Conservation (phyloP, 805 yeast genomes). For the Candida arabinofermentans region DNA sequence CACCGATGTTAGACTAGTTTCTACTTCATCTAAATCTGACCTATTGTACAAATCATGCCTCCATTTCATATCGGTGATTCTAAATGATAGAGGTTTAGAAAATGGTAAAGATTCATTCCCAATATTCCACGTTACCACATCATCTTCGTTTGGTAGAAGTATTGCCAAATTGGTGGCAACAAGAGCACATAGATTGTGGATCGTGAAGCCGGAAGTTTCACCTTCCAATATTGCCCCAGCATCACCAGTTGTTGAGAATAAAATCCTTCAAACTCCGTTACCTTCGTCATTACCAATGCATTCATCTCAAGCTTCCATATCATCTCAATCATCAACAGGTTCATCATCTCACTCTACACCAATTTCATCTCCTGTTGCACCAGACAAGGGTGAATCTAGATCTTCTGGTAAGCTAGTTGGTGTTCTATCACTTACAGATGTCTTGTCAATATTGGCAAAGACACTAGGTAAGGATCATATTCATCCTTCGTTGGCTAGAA, state of each 20-base stretch:
- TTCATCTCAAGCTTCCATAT: background rate
- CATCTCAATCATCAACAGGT: background rate
- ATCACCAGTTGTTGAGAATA: constrained; percentile 13
- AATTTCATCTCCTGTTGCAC: constrained; percentile 6
- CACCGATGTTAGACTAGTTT: constrained; percentile 87
- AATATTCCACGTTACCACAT: constrained; percentile 84
- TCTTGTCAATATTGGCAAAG: constrained; percentile 74
- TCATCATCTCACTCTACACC: background rate
- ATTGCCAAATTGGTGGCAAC: constrained; percentile 96
- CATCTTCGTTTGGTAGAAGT: constrained; percentile 79
- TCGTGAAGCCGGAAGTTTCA: constrained; percentile 52
- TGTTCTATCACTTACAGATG: constrained; percentile 88
- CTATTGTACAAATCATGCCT: constrained; percentile 77
- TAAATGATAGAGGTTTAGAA: constrained; percentile 84
- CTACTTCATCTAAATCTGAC: constrained; percentile 83
- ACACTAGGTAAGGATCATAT: constrained; percentile 61
- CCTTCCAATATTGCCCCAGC: constrained; percentile 11
- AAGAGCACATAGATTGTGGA: constrained; percentile 85
- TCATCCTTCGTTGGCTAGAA: constrained; percentile 85
- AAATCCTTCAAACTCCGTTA: constrained; percentile 10
- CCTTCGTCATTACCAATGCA: constrained; percentile 13
- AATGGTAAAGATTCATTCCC: constrained; percentile 97
- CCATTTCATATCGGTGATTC: constrained; percentile 81
- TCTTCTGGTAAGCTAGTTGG: constrained; percentile 83
- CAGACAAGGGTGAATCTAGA: constrained; percentile 35